Conservation (phyloP, 176 grass and related monocot genomes). For the Metroxylon sagu region DNA sequence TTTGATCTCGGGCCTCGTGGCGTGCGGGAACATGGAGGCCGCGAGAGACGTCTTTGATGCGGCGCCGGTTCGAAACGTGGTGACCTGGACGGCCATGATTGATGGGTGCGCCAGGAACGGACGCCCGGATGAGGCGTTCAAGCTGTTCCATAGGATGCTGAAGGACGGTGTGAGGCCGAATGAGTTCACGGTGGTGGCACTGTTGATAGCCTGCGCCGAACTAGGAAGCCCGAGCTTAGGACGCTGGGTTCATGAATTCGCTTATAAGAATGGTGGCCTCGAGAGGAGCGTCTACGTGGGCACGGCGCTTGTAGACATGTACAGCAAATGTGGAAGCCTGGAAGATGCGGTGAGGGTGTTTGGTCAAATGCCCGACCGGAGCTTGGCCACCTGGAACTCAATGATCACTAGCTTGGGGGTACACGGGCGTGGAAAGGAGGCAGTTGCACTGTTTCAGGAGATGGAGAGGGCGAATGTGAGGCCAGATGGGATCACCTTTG, state of each 20-base stretch:
- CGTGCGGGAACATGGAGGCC: too few species aligned
- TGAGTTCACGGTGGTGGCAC: constrained; percentile 1
- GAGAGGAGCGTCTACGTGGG: constrained; percentile 7
- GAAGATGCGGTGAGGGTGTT: not conserved
- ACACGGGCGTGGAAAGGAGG: too few species aligned
- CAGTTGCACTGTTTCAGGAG: too few species aligned
- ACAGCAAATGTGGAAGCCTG: constrained; percentile 12
- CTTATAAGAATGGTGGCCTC: not conserved
- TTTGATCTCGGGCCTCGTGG: too few species aligned
- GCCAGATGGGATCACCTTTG: too few species aligned
- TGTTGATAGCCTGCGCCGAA: constrained; percentile 5
- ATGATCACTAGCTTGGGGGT: too few species aligned
- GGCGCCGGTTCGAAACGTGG: not conserved
- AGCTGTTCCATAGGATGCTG: constrained; percentile 3
- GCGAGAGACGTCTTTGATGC: too few species aligned
- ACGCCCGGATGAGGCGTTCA: constrained; percentile 1
- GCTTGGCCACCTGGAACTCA: too few species aligned
- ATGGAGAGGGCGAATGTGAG: too few species aligned
- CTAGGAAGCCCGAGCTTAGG: not conserved
- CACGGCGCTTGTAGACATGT: constrained; percentile 12
- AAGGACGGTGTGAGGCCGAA: constrained; percentile 1
- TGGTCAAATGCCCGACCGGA: too few species aligned
- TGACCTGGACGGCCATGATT: constrained; percentile 18
- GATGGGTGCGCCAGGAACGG: constrained; percentile 6
- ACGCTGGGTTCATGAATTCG: constrained; percentile 12